Conservation (phyloP, 176 grass and related monocot species). For the Phoenix roebelenii region DNA sequence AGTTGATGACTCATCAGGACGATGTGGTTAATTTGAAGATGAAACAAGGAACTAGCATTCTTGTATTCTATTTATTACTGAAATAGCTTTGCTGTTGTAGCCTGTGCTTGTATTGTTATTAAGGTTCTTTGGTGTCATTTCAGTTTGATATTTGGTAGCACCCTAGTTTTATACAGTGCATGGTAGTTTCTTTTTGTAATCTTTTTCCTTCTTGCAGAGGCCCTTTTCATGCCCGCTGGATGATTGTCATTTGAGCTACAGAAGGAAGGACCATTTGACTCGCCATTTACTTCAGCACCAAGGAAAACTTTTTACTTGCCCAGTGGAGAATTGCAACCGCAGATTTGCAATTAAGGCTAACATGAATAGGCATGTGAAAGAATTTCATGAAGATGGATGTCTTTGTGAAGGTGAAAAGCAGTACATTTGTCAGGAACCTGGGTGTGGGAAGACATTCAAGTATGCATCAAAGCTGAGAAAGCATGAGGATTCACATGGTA, state of each 20-base stretch:
- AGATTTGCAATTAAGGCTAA: conserved; percentile 57
- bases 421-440: conserved; percentile 46
- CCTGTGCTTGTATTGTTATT: too few species aligned
- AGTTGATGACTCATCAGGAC: too few species aligned
- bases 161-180: too few species aligned
- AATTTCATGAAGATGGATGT: conserved; percentile 32
- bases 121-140: too few species aligned
- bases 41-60: too few species aligned
- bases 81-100: too few species aligned
- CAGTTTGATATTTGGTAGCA: too few species aligned
- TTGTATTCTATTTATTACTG: too few species aligned
- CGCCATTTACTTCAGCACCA: conserved; percentile 46
- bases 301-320: conserved; percentile 51
- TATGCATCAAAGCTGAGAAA: conserved; percentile 59
- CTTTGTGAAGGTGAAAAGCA: conserved; percentile 19
- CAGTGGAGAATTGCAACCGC: conserved; percentile 28
- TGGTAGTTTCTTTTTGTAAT: too few species aligned
- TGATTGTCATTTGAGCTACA: conserved; percentile 52
- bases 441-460: conserved; percentile 58
- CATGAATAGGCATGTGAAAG: conserved; percentile 45
- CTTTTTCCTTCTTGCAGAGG: conserved; percentile 17
- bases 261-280: conserved; percentile 59
- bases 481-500: conserved; percentile 66
- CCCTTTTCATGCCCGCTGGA: conserved; percentile 38
- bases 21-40: too few species aligned